phyloP scores from a whole-genome alignment of 495 filamentous ascomycete genomes.

The Penicillium chermesinum region DNA sequence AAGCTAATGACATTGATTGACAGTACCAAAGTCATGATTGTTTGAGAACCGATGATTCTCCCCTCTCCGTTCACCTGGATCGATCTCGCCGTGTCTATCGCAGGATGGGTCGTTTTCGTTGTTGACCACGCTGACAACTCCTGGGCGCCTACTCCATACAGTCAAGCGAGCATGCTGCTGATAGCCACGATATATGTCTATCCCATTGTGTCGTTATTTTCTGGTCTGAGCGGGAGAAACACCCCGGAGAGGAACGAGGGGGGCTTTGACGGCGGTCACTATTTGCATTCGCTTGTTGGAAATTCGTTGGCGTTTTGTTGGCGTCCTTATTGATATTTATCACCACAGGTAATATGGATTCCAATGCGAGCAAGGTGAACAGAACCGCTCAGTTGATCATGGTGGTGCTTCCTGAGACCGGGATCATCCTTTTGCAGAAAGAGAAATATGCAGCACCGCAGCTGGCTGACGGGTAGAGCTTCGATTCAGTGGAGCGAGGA shows the following conservation, averaged over 20 bases:
- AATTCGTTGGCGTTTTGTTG: constrained; percentile 13
- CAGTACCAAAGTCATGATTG: constrained; percentile 7
- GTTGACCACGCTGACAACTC: constrained; percentile 13
- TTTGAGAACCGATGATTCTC: constrained; percentile 3
- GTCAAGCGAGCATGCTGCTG: constrained; percentile 15
- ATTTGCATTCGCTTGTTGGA: constrained; percentile 12
- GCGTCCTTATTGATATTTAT: constrained; percentile 15
- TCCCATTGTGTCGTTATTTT: constrained; percentile 11
- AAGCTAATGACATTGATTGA: neutral
- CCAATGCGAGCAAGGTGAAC: constrained; percentile 17
- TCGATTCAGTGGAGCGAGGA: too few relatives aligned
- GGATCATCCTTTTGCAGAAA: too few relatives aligned
- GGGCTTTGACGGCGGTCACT: constrained; percentile 1
- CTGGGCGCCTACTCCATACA: constrained; percentile 13
- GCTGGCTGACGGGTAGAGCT: too few relatives aligned
- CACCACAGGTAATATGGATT: constrained; percentile 12
- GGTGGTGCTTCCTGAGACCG: constrained; percentile 14
- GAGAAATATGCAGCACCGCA: too few relatives aligned
- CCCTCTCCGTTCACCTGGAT: constrained; percentile 21
- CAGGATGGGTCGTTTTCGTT: constrained; percentile 11
- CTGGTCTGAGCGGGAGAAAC: constrained; percentile 6
- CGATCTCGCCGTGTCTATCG: constrained; percentile 21
- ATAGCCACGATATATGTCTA: constrained; percentile 26
- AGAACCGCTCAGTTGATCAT: constrained; percentile 12
- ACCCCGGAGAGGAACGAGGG: constrained; percentile 5